Base-by-base conservation (phyloP, 768 basidiomycete species). In the Macrocybe gigantea region DNA sequence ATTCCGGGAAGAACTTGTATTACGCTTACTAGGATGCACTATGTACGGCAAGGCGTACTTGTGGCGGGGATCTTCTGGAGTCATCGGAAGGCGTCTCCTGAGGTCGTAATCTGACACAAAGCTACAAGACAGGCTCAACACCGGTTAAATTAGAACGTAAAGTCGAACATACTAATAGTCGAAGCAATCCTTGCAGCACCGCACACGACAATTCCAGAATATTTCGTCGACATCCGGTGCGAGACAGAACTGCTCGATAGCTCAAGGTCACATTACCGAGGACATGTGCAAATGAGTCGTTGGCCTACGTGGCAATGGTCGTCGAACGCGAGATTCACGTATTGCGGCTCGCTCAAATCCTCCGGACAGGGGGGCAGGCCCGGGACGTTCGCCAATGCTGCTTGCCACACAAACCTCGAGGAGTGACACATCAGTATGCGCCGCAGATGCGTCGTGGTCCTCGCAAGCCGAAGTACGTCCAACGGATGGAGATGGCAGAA, bases 391-490 rank as follows among this genome's bases (percentile, higher is more conserved):
- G 41, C 49, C n/a, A 74, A 60, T 7, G 64, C 56, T 7, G 56
- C 50, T 38, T 52, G 59, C 73, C 71, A 74, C n/a, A 73, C 67
- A 55, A 56, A 68, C 45, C 50, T 65, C 53, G 59, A 55, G 47
- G 55, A 63, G 10, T 48, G 67, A 36, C 48, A 55, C 51, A 72
- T 64, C 11, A 79, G 68, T 5, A 78, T 60, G 2, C 47, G 52
- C 10, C 74, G 70, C 42, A 79, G 59, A 13, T 57, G 32, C 49
- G 63, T 73, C 9, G 69, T 68, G 5, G 72, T 70, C 11, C 75
- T 69, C 11, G 76, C 60, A 13, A 79, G 65, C 42, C 58, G 63
- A 15, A 79, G 65, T 11, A 79, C 62, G 55, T 78, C 76, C n/a
- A 58, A 33, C 3, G 76, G 74, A 34, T 64, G 60, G 5, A 79